Percentiles rank a stretch among this genome's conserved stretches.
Evolutionary conservation across 2,329 filamentous ascomycete genomes (phyloP).

Genomic region (Verticillium tricorpus): DNA sequence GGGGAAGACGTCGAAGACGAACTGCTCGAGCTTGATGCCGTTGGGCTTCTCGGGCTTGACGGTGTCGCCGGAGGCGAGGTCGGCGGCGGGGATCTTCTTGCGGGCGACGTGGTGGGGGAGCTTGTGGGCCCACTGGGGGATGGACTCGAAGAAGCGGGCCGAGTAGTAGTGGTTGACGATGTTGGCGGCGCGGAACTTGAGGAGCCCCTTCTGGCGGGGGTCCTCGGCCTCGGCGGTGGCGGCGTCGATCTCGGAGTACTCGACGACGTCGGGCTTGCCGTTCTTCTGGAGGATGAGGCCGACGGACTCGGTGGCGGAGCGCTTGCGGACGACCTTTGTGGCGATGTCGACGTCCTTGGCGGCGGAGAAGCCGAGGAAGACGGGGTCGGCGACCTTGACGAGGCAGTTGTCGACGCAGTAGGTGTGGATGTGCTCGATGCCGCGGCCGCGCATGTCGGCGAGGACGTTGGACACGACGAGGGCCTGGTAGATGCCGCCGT

Average conservation of each 20-base stretch:
- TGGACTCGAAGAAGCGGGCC: slow-evolving; percentile 84
- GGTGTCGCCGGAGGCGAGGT: slow-evolving; percentile 70
- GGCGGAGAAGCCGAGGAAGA: slow-evolving; percentile 91
- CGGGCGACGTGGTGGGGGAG: slow-evolving; percentile 93
- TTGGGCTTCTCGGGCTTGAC: slow-evolving; percentile 94
- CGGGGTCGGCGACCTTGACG: slow-evolving; percentile 95
- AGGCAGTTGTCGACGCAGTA: slow-evolving; percentile 99
- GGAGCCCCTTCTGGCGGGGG: slow-evolving; percentile 69
- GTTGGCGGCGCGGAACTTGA: slow-evolving; percentile 97
- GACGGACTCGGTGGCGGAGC: slow-evolving; percentile 91
- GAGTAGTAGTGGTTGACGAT: slow-evolving; percentile 99
- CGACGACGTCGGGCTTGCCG: slow-evolving; percentile 92
- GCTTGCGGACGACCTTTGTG: slow-evolving; percentile 99
- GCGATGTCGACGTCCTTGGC: slow-evolving; percentile 88
- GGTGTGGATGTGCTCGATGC: slow-evolving; percentile 90
- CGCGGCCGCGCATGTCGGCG: slow-evolving; percentile 81
- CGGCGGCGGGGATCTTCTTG: slow-evolving; percentile 94
- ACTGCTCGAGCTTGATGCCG: slow-evolving; percentile 98
- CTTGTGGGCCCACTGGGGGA: slow-evolving; percentile 78
- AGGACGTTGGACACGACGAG: slow-evolving; percentile 76
- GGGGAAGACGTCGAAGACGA: slow-evolving; percentile 98
- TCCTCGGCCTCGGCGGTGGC: slow-evolving; percentile 88
- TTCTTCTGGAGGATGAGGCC: slow-evolving; percentile 94
- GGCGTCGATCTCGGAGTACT: slow-evolving; percentile 95
- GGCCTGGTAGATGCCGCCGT: slow-evolving; percentile 94